These are phyloP conservation scores for Annulohypoxylon truncatum DNA, from an alignment of 2,329 filamentous ascomycete species.

Conservation along the genomic window DNA sequence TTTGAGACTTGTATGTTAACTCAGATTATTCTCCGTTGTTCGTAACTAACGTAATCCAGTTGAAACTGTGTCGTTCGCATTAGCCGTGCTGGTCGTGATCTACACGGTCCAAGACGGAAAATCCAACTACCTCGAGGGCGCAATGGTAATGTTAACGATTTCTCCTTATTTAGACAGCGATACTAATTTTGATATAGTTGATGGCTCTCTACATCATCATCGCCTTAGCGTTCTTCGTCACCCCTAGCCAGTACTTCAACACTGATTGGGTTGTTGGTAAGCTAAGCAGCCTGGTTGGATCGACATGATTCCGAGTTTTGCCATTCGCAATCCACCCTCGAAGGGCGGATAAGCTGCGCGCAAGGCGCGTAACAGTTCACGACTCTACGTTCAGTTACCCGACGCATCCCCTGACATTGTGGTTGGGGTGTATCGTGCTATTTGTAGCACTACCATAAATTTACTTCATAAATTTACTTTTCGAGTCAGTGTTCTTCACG, in stretches of 20 bases:
- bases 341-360: slow-evolving; percentile 3
- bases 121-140: slow-evolving; percentile 85
- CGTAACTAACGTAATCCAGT: slow-evolving; percentile 55
- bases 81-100: slow-evolving; percentile 79
- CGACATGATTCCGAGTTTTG: slow-evolving; percentile 19
- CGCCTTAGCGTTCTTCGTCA: slow-evolving; percentile 69
- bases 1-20: slow-evolving; percentile 73
- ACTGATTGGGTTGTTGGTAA: slow-evolving; percentile 42
- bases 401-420: neutral
- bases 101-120: slow-evolving; percentile 84
- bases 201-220: slow-evolving; percentile 69
- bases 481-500: slow-evolving; percentile 1
- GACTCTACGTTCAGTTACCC: slow-evolving; percentile 3
- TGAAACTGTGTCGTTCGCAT: slow-evolving; percentile 81
- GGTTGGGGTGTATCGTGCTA: slow-evolving; percentile 1
- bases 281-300: slow-evolving; percentile 22
- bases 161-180: neutral
- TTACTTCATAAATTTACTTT: neutral
- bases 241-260: slow-evolving; percentile 62
- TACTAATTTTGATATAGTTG: slow-evolving; percentile 49
- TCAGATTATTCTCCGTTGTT: neutral
- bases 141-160: slow-evolving; percentile 64
- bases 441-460: neutral
- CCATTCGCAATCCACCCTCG: slow-evolving; percentile 4
- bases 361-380: neutral